These are phyloP conservation scores for Orbilia brochopaga DNA, from an alignment of 2,329 filamentous ascomycete species.

Conservation along the genomic window DNA sequence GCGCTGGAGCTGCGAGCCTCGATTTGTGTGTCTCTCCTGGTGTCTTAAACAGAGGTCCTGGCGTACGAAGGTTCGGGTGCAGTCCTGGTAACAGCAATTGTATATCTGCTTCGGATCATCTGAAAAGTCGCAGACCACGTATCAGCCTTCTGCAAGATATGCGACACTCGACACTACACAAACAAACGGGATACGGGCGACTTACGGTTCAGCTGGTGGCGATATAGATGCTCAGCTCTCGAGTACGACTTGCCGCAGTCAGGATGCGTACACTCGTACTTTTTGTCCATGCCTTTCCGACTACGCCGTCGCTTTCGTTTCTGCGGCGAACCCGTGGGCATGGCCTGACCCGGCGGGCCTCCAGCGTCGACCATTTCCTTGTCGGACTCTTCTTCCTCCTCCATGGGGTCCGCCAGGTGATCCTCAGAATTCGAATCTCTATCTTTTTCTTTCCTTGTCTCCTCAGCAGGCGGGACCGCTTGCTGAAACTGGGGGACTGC, in stretches of 20 bases:
- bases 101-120: slow-evolving; percentile 95
- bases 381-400: slow-evolving; percentile 43
- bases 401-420: slow-evolving; percentile 34
- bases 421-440: slow-evolving; percentile 38
- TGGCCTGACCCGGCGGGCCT: slow-evolving; percentile 24
- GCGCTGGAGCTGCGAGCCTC: slow-evolving; percentile 68
- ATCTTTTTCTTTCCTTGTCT: slow-evolving; percentile 44
- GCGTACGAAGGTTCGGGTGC: slow-evolving; percentile 86
- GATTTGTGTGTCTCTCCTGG: slow-evolving; percentile 78
- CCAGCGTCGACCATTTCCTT: slow-evolving; percentile 44
- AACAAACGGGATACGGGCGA: neutral
- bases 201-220: slow-evolving; percentile 90
- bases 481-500: slow-evolving; percentile 46
- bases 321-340: slow-evolving; percentile 23
- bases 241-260: slow-evolving; percentile 97
- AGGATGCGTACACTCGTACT: slow-evolving; percentile 81
- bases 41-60: slow-evolving; percentile 90
- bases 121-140: slow-evolving; percentile 55
- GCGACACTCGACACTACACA: no score
- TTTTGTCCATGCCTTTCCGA: slow-evolving; percentile 79
- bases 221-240: slow-evolving; percentile 92
- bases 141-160: slow-evolving; percentile 38
- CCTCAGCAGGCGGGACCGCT: slow-evolving; percentile 43
- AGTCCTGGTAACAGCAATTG: slow-evolving; percentile 88
- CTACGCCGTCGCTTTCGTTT: slow-evolving; percentile 69